Base-by-base conservation (phyloP, 1,284 basidiomycete species). In the Trichosporon sp. region DNA sequence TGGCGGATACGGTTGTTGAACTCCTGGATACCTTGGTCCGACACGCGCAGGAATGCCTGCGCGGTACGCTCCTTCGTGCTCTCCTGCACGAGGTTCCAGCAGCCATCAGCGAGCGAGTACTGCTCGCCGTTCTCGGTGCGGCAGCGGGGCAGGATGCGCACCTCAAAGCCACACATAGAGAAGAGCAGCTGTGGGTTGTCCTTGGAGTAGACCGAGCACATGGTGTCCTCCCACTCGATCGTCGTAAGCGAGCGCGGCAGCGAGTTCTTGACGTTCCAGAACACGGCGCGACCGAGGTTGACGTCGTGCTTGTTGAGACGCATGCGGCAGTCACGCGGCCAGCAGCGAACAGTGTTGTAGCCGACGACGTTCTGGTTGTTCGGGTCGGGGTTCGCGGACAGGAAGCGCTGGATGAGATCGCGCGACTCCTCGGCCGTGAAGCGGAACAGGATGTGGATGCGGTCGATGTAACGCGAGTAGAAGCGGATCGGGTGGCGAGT, bases 231-330 rank as follows among this genome's bases (percentile, higher is more conserved):
- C 96, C 96, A 99, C 82, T 98, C 97, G 81, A 99, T 98, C 0
- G 97, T 98, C 1, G 96, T 99, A 74, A 99, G 86, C 37, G 96
- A 98, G 71, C 96, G 88, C 0, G 97, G 97, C 59, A 99, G 84
- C 77, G 93, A 94, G 85, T 98, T 96, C 87, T 98, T 98, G 83
- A 99, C 94, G 78, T 98, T 98, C 97, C 96, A 99, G 85, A 98
- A 98, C 11, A 98, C 96, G 5, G 97, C 97, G 76, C 97, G 90
- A 38, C 96, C 96, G 40, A 99, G 87, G 84, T 99, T 99, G 84
- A 99, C 97, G 80, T 99, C 97, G 85, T 99, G 96, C 86, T 99
- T 99, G 88, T 98, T 97, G 70, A 99, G 88, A 43, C 97, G 89
- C 97, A 99, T 99, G 72, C 97, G 91, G 82, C 96, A 98, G 83